These are phyloP conservation scores for Monosporascus cannonballus DNA, from an alignment of 2,329 filamentous ascomycete species.

Conservation along the genomic window DNA sequence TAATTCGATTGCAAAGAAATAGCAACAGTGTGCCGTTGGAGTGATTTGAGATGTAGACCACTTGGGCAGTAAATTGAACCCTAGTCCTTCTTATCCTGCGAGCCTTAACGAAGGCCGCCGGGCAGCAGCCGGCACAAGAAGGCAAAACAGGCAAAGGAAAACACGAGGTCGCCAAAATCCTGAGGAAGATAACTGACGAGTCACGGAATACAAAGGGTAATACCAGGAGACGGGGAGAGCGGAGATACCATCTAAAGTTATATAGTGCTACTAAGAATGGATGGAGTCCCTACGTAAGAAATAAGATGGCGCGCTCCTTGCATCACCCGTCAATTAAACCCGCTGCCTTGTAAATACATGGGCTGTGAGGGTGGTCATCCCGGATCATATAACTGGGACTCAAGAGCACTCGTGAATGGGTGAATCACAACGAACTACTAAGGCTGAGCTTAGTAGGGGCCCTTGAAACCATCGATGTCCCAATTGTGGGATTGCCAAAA, in stretches of 20 bases:
- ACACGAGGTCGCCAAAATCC: slow-evolving; percentile 12
- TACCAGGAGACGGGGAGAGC: slow-evolving; percentile 10
- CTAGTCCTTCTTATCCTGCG: slow-evolving; percentile 7
- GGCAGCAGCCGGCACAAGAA: slow-evolving; percentile 21
- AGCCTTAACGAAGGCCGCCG: slow-evolving; percentile 16
- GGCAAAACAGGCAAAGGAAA: slow-evolving; percentile 6
- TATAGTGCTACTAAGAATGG: slow-evolving; percentile 23
- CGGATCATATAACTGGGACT: slow-evolving; percentile 14
- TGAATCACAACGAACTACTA: slow-evolving; percentile 8
- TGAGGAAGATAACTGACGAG: slow-evolving; percentile 13
- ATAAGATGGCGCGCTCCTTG: slow-evolving; percentile 13
- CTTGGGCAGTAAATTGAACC: slow-evolving; percentile 5
- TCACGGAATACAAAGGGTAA: slow-evolving; percentile 13
- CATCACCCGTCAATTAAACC: slow-evolving; percentile 27
- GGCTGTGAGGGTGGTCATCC: slow-evolving; percentile 21
- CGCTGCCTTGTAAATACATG: slow-evolving; percentile 26
- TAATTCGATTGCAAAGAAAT: slow-evolving; percentile 5
- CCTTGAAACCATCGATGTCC: background rate
- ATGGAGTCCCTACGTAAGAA: slow-evolving; percentile 3
- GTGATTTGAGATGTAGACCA: slow-evolving; percentile 1
- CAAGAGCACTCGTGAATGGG: slow-evolving; percentile 15
- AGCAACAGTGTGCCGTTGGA: background rate
- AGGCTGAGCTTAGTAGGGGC: slow-evolving; percentile 1
- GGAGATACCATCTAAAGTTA: slow-evolving; percentile 15
- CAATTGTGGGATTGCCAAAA: slow-evolving; percentile 10